These are phyloP conservation scores for Primulina tabacum DNA, from an alignment of 257 asterid genomes.

Conservation along the genomic window DNA sequence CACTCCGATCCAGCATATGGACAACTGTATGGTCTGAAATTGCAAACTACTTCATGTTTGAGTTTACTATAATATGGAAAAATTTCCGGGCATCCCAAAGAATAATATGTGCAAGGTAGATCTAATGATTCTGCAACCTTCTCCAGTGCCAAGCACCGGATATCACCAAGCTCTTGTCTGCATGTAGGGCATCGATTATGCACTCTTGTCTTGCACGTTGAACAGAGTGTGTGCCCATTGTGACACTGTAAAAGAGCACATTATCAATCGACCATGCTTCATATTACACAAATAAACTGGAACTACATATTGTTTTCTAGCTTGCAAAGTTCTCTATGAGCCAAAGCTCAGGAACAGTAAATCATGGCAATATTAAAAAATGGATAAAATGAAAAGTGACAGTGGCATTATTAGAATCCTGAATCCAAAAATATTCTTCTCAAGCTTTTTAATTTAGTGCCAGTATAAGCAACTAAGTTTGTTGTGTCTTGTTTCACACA, in stretches of 20 bases:
- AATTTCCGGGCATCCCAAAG: conserved; percentile 73
- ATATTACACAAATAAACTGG: conserved; percentile 3
- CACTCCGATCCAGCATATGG: conserved; percentile 90
- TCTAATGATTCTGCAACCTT: conserved; percentile 78
- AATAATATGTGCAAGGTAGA: conserved; percentile 65
- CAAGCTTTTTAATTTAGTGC: background rate
- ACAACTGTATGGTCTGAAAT: conserved; percentile 65
- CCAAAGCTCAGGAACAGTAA: too few relatives aligned
- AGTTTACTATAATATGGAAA: conserved; percentile 81
- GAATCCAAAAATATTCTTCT: background rate
- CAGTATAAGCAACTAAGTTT: background rate
- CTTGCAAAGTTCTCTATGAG: background rate
- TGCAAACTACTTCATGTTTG: conserved; percentile 67
- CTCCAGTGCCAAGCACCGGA: conserved; percentile 74
- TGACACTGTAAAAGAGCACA: conserved; percentile 41
- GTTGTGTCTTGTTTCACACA: background rate
- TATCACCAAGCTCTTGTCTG: conserved; percentile 80
- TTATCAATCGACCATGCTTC: background rate
- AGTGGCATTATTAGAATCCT: background rate
- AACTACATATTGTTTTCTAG: background rate
- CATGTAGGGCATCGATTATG: conserved; percentile 81
- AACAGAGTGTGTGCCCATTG: conserved; percentile 56
- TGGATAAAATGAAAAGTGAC: background rate
- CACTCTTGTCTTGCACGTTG: conserved; percentile 69
- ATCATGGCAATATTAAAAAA: too few relatives aligned